These are phyloP conservation scores for Gossypium schwendimanii DNA, from an alignment of 441 rosid genomes.

Conservation along the genomic window DNA sequence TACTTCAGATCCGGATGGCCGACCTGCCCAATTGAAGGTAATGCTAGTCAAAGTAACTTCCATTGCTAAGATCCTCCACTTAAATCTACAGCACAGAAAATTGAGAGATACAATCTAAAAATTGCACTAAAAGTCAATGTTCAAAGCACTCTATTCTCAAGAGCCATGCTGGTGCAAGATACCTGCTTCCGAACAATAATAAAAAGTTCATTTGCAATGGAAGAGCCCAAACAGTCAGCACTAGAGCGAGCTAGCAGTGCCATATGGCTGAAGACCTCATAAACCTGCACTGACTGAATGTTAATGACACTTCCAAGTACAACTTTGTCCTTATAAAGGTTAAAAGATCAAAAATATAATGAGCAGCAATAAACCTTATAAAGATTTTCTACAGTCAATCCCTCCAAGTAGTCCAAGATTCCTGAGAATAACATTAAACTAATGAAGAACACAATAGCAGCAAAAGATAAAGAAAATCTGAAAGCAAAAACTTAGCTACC, in stretches of 20 bases:
- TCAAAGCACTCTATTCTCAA: background rate
- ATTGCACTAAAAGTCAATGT: background rate
- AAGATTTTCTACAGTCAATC: slow-evolving; percentile 56
- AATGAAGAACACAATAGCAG: background rate
- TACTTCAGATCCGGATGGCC: slow-evolving; percentile 69
- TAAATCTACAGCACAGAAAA: slow-evolving; percentile 4
- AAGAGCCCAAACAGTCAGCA: slow-evolving; percentile 42
- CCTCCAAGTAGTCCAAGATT: slow-evolving; percentile 87
- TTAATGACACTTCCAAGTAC: slow-evolving; percentile 10
- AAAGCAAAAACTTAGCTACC: slow-evolving; percentile 32
- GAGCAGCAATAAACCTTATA: slow-evolving; percentile 47
- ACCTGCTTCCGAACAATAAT: slow-evolving; percentile 86
- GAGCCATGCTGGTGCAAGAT: slow-evolving; percentile 5
- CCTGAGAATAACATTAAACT: slow-evolving; percentile 35
- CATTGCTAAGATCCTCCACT: slow-evolving; percentile 5
- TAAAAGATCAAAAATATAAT: slow-evolving; percentile 4
- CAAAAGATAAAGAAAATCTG: slow-evolving; percentile 4
- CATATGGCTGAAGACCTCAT: slow-evolving; percentile 68
- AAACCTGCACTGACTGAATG: slow-evolving; percentile 43
- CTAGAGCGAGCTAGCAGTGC: slow-evolving; percentile 44
- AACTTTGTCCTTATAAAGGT: slow-evolving; percentile 19
- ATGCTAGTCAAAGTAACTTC: slow-evolving; percentile 7
- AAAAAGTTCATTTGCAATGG: slow-evolving; percentile 67
- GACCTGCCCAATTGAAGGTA: slow-evolving; percentile 37
- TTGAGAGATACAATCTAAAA: background rate